Evolutionary conservation across 768 basidiomycete species (phyloP), one percentile per base, ranked within the genome.

Genomic region (Naganishia vishniacii): DNA sequence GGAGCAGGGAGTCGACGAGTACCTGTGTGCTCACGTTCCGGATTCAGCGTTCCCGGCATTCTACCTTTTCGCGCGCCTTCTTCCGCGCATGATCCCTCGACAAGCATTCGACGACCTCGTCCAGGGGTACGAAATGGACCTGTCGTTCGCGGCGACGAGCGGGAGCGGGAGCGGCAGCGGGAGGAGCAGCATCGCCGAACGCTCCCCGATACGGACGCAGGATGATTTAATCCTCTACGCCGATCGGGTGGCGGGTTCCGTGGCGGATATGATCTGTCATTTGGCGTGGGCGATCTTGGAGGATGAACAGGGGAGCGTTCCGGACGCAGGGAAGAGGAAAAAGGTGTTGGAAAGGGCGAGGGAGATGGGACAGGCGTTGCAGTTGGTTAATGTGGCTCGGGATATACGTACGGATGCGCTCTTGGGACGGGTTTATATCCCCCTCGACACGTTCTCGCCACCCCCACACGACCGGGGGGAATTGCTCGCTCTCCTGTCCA

Each of bases 311-410:
- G 59, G 59, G 25, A 7, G 23, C 4, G 5, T 16, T 15, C n/a
- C 59, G 18, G 44, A 59, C 15, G 25, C 40, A 4, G 51, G 25
- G n/a, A n/a, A n/a, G 12, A 29, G 48, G 18, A 45, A 48, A 12
- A 32, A 65, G 18, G 61, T 61, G 3, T 41, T 65, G 26, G 53
- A 58, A 25, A 31, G 45, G 40, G 76, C 75, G 15, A 53, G 78
- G 40, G 67, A 72, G 65, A 79, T 78, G 78, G 78, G 78, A 16
- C 58, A 70, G 26, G 75, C 78, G n/a, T 67, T 79, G n/a, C 78
- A 79, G 58, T 69, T 78, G 15, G 77, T 79, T 68, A 79, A 79
- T 59, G 75, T 79, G 45, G 72, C 78, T 3, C 63, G 78, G 13
- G 78, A 79, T 64, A 68, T 79, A 6, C 70, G 69, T 2, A 77